phyloP scores from a whole-genome alignment of 2,329 filamentous ascomycete genomes.

The Phoma herbarum region DNA sequence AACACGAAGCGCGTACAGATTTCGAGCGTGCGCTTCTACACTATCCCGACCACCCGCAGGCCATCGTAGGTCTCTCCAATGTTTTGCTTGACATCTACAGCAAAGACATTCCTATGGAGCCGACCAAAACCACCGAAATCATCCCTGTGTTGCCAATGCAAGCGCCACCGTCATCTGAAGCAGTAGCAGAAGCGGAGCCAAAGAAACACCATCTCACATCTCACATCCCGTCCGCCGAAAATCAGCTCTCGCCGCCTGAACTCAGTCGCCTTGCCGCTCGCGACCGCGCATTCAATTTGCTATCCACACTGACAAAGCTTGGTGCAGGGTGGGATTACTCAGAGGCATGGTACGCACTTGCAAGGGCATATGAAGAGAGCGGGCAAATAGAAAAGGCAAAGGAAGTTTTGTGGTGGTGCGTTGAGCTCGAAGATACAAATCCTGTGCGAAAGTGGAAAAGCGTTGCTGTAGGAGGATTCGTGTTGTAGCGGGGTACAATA shows the following conservation, averaged over 20 bases:
- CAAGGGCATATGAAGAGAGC: conserved; percentile 86
- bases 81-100: conserved; percentile 87
- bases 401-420: conserved; percentile 96
- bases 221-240: conserved; percentile 52
- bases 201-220: conserved; percentile 60
- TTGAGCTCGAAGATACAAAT: conserved; percentile 87
- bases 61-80: conserved; percentile 82
- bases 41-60: conserved; percentile 79
- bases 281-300: conserved; percentile 84
- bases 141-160: conserved; percentile 17
- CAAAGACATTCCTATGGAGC: conserved; percentile 67
- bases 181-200: conserved; percentile 8
- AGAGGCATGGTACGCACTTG: conserved; percentile 92
- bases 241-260: conserved; percentile 67
- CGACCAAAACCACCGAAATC: conserved; percentile 52
- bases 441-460: conserved; percentile 82
- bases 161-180: conserved; percentile 4
- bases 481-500: conserved; percentile 32
- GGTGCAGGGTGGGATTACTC: conserved; percentile 89
- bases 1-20: conserved; percentile 74
- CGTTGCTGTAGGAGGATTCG: conserved; percentile 57
- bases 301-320: conserved; percentile 83
- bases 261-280: conserved; percentile 87
- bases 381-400: conserved; percentile 88
- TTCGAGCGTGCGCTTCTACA: conserved; percentile 86